Evolutionary conservation across 306 rosid genomes (phyloP).

Genomic region (Sphenostylis stenocarpa): DNA sequence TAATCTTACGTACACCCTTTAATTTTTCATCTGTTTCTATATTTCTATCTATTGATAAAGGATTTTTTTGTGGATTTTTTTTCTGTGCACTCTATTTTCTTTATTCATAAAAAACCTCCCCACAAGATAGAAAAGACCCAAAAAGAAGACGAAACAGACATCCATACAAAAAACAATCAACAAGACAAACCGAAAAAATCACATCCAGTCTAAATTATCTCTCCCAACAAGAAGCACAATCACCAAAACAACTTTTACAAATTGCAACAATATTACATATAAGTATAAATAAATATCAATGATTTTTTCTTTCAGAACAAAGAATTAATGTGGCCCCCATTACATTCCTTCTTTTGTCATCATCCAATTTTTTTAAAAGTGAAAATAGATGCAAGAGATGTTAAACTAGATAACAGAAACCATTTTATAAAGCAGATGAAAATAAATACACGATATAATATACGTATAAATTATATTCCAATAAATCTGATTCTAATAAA

Average conservation of each 20-base stretch:
- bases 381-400: too few relatives aligned
- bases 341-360: background rate
- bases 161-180: background rate
- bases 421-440: too few relatives aligned
- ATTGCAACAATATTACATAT: constrained; percentile 42
- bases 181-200: background rate
- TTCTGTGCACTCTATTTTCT: background rate
- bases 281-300: background rate
- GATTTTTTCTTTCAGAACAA: background rate
- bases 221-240: background rate
- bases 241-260: background rate
- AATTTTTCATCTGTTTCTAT: too few relatives aligned
- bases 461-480: too few relatives aligned
- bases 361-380: background rate
- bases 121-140: background rate
- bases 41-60: background rate
- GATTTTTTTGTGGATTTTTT: background rate
- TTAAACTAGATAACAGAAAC: too few relatives aligned
- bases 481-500: too few relatives aligned
- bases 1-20: background rate
- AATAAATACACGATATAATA: too few relatives aligned
- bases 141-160: background rate
- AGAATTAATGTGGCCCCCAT: background rate
- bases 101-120: background rate
- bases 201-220: background rate